Evolutionary conservation across 768 basidiomycete species (phyloP), one percentile per base, ranked within the genome.

Genomic region (Auricularia sp.): DNA sequence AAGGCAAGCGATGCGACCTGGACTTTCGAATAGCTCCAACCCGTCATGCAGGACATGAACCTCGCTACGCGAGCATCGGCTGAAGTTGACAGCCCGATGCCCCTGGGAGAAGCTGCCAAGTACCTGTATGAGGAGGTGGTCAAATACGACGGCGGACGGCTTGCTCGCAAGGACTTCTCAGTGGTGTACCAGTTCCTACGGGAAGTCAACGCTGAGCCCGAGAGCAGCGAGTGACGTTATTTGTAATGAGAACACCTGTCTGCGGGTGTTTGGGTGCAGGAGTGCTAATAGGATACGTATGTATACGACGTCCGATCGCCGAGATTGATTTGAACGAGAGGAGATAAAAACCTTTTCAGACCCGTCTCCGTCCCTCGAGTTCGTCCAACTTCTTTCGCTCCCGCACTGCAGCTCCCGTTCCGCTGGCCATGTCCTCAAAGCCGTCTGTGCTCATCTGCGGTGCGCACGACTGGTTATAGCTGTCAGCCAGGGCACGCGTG

Each of bases 381-480:
- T 51, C 47, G 54, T 64, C 29, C 34, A 35, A 24, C 64, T 64
- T 61, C 63, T 64, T 64, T 54, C 61, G 45, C 54, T 59, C 35
- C 63, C 39, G 11, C 63, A 36, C 18, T n/a, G 54, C 29, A n/a
- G 35, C n/a, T 61, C 47, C 65, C 62, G 24, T 16, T 67, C 58
- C n/a, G 37, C 10, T 59, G 33, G 18, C 45, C 21, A 81, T 80
- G 81, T 69, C 80, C 63, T 73, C 72, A 54, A 83, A 81, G 67
- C 89, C 89, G 14, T 85, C 76, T 74, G 90, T 82, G 47, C 81
- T 93, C 69, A 86, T 93, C 68, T 87, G 91, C 69, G 91, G 91
- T 92, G 66, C 67, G 84, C 75, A 6, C 45, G 47, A 8, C 18
- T 21, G 39, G 39, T 14, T 42, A 2, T 8, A 10, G 47, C 47